phyloP scores from a whole-genome alignment of 768 basidiomycete genomes.

The Phylloporus arenicola region DNA sequence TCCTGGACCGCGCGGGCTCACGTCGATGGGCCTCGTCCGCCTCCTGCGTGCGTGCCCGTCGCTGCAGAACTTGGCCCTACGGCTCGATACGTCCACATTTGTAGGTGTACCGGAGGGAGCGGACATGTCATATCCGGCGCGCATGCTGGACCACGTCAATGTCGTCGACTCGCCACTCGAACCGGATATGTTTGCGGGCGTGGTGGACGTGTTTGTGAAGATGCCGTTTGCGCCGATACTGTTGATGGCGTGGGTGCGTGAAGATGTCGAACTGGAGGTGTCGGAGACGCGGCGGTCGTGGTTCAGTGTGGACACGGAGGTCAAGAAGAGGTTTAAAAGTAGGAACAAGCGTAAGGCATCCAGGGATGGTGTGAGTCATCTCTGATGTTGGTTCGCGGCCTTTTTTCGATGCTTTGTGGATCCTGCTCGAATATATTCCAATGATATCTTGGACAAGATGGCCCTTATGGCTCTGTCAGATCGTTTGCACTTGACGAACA shows the following conservation, averaged over 20 bases:
- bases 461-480: too few relatives aligned
- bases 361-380: background rate
- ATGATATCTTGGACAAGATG: too few relatives aligned
- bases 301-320: background rate
- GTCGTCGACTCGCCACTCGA: constrained; percentile 1
- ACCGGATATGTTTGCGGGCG: background rate
- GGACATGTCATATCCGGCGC: background rate
- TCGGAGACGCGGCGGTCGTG: background rate
- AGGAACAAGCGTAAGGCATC: background rate
- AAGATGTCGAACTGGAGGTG: background rate
- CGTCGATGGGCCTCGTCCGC: background rate
- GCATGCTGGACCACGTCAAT: background rate
- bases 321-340: background rate
- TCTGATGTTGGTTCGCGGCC: background rate
- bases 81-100: constrained; percentile 1
- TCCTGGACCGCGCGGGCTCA: background rate
- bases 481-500: too few relatives aligned
- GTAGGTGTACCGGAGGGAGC: background rate
- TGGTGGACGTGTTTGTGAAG: constrained; percentile 3
- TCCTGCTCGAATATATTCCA: background rate
- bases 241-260: background rate
- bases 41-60: background rate
- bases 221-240: background rate
- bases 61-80: background rate
- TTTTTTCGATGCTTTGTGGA: background rate